A percentile compares a stretch with the other conserved stretches of the same genome.
Conservation (phyloP, 306 rosid species). For the Malus domestica region DNA sequence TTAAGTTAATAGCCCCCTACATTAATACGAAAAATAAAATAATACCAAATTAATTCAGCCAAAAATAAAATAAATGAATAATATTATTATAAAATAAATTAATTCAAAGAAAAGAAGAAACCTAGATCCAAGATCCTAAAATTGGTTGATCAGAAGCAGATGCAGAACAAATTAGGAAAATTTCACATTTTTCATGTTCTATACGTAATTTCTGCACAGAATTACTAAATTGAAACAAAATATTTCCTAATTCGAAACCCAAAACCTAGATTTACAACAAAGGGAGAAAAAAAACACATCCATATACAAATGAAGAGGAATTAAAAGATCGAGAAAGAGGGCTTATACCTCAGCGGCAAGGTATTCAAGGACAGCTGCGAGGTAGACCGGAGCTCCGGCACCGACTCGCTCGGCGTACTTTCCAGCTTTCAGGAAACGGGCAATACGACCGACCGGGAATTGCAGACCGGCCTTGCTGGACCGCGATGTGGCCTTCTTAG, state of each 20-base stretch:
- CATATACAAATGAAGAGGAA: not conserved
- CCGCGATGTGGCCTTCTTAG: conserved; percentile 80
- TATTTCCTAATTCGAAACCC: conserved; percentile 24
- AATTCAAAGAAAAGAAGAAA: not conserved
- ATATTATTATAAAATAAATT: not conserved
- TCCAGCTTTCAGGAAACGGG: conserved; percentile 79
- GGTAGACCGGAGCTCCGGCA: conserved; percentile 91
- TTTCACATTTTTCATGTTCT: not conserved
- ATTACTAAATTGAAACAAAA: not conserved
- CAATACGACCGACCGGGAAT: conserved; percentile 91
- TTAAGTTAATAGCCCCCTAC: not conserved
- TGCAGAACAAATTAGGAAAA: not conserved
- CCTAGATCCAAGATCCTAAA: not conserved
- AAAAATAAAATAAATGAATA: not conserved
- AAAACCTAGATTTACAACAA: conserved; percentile 35
- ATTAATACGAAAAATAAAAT: not conserved
- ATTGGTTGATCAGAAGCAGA: not conserved
- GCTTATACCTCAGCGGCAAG: conserved; percentile 75
- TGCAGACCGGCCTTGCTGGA: conserved; percentile 89
- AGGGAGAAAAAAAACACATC: not conserved
- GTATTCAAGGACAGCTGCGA: conserved; percentile 86
- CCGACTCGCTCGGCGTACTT: conserved; percentile 92
- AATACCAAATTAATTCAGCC: not conserved
- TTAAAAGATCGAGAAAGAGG: not conserved
- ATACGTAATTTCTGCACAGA: not conserved